Evolutionary conservation across 805 yeast species (phyloP).

Genomic region (Torulaspora delbrueckii): DNA sequence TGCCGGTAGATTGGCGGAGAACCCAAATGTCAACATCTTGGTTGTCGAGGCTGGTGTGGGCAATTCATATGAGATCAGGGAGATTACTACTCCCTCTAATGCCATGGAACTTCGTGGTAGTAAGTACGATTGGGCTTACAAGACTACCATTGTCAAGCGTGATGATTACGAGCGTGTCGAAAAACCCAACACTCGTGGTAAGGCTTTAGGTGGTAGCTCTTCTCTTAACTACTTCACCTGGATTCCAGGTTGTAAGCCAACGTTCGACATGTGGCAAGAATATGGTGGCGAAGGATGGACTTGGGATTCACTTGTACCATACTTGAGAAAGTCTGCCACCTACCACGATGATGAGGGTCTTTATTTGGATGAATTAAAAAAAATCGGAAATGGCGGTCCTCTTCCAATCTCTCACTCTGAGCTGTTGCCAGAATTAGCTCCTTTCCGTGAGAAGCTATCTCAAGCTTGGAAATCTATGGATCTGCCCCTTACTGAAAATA

Average conservation of each 20-base stretch:
- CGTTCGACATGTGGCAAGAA: conserved; percentile 30
- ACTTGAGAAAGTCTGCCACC: conserved; percentile 26
- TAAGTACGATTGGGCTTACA: conserved; percentile 33
- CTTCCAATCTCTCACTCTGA: conserved; percentile 26
- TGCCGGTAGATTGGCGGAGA: conserved; percentile 33
- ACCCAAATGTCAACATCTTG: conserved; percentile 28
- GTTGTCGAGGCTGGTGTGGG: conserved; percentile 34
- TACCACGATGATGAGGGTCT: conserved; percentile 24
- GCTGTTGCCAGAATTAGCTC: conserved; percentile 20
- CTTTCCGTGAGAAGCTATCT: conserved; percentile 12
- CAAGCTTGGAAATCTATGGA: conserved; percentile 19
- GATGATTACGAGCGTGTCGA: conserved; percentile 30
- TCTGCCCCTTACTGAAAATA: conserved; percentile 21
- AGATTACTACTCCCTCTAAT: conserved; percentile 25
- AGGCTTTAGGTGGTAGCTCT: conserved; percentile 34
- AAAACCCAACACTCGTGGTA: conserved; percentile 34
- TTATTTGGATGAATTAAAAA: conserved; percentile 18
- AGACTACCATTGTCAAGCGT: conserved; percentile 30
- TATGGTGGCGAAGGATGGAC: conserved; percentile 33
- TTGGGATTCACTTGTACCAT: conserved; percentile 28
- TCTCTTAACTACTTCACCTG: conserved; percentile 33
- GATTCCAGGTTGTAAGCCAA: conserved; percentile 31
- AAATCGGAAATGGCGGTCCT: conserved; percentile 25
- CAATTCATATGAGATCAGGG: conserved; percentile 21
- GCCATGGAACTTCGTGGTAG: conserved; percentile 30